Conservation (phyloP, 139 green algal genomes). For the Chlamydomonas sp. region DNA sequence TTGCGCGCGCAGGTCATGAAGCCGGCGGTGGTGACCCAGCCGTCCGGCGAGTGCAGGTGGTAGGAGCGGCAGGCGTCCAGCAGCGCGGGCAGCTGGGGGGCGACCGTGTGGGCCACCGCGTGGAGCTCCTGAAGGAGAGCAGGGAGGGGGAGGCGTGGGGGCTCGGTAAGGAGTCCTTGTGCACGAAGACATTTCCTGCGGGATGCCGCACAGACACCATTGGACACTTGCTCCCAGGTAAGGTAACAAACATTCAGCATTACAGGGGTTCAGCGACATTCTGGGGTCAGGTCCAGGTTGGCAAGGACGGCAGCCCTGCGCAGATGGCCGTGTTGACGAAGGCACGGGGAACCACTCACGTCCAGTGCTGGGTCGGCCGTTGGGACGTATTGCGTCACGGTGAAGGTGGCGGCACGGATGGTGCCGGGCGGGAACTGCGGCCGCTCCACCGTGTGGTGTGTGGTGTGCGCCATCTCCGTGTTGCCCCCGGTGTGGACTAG, state of each 20-base stretch:
- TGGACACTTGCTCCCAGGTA: neutral
- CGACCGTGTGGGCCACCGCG: conserved; percentile 32
- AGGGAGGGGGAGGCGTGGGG: neutral
- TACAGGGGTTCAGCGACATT: neutral
- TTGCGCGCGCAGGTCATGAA: conserved; percentile 33
- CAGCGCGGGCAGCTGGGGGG: conserved; percentile 11
- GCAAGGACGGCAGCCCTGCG: neutral
- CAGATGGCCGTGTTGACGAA: neutral
- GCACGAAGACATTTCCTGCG: neutral
- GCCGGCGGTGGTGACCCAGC: conserved; percentile 53
- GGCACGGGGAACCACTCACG: conserved; percentile 7
- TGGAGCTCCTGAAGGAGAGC: conserved; percentile 20
- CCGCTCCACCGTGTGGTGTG: conserved; percentile 46
- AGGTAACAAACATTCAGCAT: neutral
- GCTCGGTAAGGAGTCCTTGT: neutral
- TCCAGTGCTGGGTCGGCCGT: conserved; percentile 39
- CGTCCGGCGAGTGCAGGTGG: conserved; percentile 51
- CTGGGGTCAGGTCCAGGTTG: neutral
- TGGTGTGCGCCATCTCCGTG: conserved; percentile 39
- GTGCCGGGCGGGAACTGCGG: conserved; percentile 44
- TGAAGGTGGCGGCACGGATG: conserved; percentile 17
- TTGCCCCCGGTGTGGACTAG: conserved; percentile 41
- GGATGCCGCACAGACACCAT: neutral
- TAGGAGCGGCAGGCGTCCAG: conserved; percentile 36
- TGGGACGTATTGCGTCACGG: conserved; percentile 35